Conservation (phyloP, 108 stramenopile species). For the Cyclotella choctawhatcheeana region DNA sequence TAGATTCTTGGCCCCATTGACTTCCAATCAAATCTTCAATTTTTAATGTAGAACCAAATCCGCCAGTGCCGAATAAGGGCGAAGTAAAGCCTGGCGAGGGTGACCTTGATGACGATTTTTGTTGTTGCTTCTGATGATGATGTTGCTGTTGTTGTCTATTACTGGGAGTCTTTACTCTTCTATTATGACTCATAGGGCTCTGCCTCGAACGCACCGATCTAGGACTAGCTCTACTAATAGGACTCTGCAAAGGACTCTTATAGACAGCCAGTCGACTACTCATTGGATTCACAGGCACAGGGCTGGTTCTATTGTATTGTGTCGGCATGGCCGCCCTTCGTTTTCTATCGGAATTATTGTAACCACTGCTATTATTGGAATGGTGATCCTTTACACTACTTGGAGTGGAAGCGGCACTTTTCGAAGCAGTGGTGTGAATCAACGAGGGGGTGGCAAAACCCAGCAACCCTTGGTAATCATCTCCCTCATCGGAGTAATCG, state of each 20-base stretch:
- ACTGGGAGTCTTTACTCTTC: no score
- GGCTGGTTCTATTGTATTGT: background rate
- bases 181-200: background rate
- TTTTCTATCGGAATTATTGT: no score
- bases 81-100: background rate
- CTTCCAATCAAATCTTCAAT: background rate
- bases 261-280: no score
- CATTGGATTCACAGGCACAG: background rate
- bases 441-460: background rate
- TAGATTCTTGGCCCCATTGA: no score
- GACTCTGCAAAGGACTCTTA: background rate
- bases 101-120: no score
- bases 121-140: background rate
- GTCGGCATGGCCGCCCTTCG: no score
- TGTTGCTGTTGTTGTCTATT: constrained; percentile 14
- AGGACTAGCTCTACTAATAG: background rate
- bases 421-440: no score
- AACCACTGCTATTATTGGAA: no score
- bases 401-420: no score
- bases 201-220: background rate
- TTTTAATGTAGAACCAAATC: background rate
- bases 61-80: background rate
- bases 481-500: background rate
- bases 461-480: background rate
- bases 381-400: no score